Percentiles rank a stretch among this genome's conserved stretches.
Evolutionary conservation across 257 asterid species (phyloP).

Genomic region (Nicotiana benthamiana): DNA sequence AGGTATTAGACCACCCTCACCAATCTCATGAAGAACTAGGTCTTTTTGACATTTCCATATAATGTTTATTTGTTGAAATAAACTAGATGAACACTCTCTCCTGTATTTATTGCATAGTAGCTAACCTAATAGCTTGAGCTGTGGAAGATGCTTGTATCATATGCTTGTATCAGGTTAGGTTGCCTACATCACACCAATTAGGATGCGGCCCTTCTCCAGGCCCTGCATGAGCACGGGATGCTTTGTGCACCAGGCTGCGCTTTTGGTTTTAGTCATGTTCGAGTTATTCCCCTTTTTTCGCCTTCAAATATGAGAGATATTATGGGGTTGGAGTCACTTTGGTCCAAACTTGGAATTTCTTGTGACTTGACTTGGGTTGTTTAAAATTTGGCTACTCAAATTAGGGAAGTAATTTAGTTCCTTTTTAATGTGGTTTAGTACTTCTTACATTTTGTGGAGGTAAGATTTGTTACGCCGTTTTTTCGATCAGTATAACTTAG

Average conservation of each 20-base stretch:
- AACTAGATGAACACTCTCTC: background rate
- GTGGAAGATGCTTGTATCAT: no score
- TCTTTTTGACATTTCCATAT: background rate
- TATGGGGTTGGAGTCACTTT: background rate
- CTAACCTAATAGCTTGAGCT: no score
- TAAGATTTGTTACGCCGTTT: background rate
- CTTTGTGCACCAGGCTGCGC: no score
- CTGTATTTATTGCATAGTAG: background rate
- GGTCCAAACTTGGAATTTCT: background rate
- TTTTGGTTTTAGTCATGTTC: background rate
- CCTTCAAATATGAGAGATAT: background rate
- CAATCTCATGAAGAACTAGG: background rate
- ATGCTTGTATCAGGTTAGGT: no score
- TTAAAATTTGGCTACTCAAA: background rate
- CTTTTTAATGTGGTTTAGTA: background rate
- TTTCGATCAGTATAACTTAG: background rate
- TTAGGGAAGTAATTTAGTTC: background rate
- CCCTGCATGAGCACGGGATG: no score
- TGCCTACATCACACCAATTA: no score
- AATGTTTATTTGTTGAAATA: background rate
- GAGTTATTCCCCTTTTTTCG: background rate
- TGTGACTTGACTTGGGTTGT: background rate
- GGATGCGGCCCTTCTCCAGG: no score
- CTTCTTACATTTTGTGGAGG: background rate
- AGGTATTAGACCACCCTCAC: slow-evolving; percentile 33